These are phyloP conservation scores for Neoconidiobolus thromboides DNA, from an alignment of 371 early-diverging fungal species.

Conservation along the genomic window DNA sequence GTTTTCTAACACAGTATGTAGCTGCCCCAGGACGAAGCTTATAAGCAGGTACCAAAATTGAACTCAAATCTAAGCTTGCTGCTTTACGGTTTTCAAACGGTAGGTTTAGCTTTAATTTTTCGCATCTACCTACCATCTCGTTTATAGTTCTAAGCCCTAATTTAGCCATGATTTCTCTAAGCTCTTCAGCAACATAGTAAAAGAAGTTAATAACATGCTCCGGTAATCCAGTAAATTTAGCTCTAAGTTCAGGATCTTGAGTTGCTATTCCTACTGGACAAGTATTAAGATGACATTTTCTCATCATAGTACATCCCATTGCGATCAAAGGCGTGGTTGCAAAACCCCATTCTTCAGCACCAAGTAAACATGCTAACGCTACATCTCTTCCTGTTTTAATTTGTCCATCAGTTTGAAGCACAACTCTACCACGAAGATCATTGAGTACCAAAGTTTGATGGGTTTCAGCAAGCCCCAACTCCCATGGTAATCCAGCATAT, in stretches of 20 bases:
- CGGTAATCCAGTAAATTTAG: slow-evolving; percentile 81
- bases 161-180: slow-evolving; percentile 76
- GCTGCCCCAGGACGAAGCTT: slow-evolving; percentile 72
- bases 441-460: slow-evolving; percentile 92
- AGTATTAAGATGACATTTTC: slow-evolving; percentile 81
- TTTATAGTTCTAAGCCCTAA: slow-evolving; percentile 81
- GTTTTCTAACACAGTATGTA: slow-evolving; percentile 53
- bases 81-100: slow-evolving; percentile 62
- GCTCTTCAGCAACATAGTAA: slow-evolving; percentile 87
- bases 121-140: slow-evolving; percentile 88
- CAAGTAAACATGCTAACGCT: slow-evolving; percentile 83
- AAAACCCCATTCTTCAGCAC: slow-evolving; percentile 97
- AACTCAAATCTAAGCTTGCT: slow-evolving; percentile 57
- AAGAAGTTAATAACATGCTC: slow-evolving; percentile 96
- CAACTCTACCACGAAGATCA: slow-evolving; percentile 82
- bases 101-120: slow-evolving; percentile 56
- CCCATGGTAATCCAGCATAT: slow-evolving; percentile 94
- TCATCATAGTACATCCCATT: slow-evolving; percentile 93
- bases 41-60: slow-evolving; percentile 74
- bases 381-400: slow-evolving; percentile 93
- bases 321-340: slow-evolving; percentile 93
- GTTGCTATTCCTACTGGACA: slow-evolving; percentile 96
- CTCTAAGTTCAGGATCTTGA: slow-evolving; percentile 82
- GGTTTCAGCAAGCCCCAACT: slow-evolving; percentile 90
- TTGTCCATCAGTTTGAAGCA: slow-evolving; percentile 93